A percentile compares a stretch with the other conserved stretches of the same genome.
These are phyloP conservation scores for Ophiostoma novo-ulmi DNA, from an alignment of 2,329 filamentous ascomycete species.

Conservation along the genomic window DNA sequence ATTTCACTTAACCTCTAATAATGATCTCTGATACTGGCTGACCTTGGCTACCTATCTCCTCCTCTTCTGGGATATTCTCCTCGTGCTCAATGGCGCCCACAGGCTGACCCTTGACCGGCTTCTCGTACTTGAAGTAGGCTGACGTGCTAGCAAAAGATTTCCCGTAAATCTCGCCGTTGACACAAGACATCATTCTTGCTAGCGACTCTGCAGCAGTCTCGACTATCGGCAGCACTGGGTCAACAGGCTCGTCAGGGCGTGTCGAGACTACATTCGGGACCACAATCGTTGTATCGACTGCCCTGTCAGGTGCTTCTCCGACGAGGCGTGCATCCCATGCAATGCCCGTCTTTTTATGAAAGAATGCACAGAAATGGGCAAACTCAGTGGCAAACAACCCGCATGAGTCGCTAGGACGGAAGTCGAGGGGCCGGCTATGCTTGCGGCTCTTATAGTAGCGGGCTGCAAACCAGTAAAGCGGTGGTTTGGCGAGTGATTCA, in stretches of 20 bases:
- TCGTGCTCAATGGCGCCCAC: conserved; percentile 30
- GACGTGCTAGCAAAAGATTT: neutral
- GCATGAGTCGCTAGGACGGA: conserved; percentile 39
- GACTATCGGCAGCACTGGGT: neutral
- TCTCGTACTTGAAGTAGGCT: conserved; percentile 17
- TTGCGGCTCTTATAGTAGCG: conserved; percentile 44
- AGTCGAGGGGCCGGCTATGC: conserved; percentile 35
- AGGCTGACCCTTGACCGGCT: conserved; percentile 30
- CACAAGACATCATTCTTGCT: neutral
- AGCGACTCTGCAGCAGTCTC: neutral
- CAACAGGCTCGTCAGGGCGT: neutral
- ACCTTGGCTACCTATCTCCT: neutral
- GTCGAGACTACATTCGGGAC: neutral
- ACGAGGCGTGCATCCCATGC: conserved; percentile 52
- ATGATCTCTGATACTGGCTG: neutral
- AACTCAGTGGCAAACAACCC: conserved; percentile 43
- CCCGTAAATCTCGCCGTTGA: neutral
- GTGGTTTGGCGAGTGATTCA: conserved; percentile 56
- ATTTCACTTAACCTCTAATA: neutral
- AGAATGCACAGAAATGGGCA: conserved; percentile 51
- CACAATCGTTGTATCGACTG: neutral
- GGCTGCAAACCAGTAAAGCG: conserved; percentile 56
- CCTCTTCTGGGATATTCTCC: conserved; percentile 18
- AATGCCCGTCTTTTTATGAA: conserved; percentile 52
- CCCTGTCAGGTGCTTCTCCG: neutral